Evolutionary conservation across 1,284 basidiomycete species (phyloP).

Genomic region (Tilletia indica): DNA sequence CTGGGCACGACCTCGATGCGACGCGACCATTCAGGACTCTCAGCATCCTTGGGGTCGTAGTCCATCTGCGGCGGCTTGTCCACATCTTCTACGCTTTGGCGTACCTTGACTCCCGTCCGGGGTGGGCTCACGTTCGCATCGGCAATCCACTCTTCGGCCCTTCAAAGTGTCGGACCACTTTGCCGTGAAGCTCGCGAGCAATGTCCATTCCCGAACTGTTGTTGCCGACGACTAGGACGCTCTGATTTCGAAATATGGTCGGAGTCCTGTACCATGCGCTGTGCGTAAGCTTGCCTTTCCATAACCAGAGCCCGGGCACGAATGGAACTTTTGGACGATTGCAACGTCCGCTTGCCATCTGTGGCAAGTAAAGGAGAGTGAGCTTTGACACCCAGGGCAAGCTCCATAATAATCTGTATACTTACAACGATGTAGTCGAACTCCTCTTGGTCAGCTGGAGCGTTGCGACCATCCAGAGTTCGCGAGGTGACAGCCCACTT

Average conservation of each 20-base stretch:
- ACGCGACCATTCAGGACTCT: conserved; percentile 39
- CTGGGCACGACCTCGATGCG: conserved; percentile 43
- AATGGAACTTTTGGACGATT: conserved; percentile 59
- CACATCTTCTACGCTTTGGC: conserved; percentile 37
- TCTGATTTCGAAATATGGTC: conserved; percentile 44
- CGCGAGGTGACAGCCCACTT: no score
- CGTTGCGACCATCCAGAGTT: background rate
- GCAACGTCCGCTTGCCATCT: conserved; percentile 60
- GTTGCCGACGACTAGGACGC: conserved; percentile 61
- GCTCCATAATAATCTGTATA: background rate
- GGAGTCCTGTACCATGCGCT: conserved; percentile 59
- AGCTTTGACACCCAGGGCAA: background rate
- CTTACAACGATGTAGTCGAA: conserved; percentile 36
- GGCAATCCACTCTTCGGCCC: conserved; percentile 24
- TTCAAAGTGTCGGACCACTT: conserved; percentile 30
- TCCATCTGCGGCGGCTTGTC: conserved; percentile 45
- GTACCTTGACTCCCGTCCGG: conserved; percentile 22
- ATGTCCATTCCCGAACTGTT: conserved; percentile 62
- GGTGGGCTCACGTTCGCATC: background rate
- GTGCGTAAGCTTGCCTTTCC: conserved; percentile 58
- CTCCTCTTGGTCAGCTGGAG: background rate
- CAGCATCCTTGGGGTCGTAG: conserved; percentile 42
- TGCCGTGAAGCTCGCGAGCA: conserved; percentile 58
- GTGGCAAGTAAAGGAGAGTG: background rate
- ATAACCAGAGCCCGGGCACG: conserved; percentile 57